phyloP scores from a whole-genome alignment of 208 protist genomes.

The Crithidia bombi region DNA sequence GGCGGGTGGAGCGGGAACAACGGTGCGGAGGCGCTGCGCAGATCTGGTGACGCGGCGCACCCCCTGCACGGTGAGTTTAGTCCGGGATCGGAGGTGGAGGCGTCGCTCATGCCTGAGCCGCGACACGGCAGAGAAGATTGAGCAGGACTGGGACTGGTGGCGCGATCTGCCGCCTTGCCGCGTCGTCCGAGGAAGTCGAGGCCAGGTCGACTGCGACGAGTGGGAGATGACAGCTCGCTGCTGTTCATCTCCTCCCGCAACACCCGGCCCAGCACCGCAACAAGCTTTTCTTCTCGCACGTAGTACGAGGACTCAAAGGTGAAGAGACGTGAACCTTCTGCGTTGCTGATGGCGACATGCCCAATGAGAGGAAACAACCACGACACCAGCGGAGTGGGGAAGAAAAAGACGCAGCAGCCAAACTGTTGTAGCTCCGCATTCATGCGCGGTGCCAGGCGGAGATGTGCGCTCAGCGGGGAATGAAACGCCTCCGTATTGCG shows the following conservation, averaged over 20 bases:
- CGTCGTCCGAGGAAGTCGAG: neutral
- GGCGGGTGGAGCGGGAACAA: conserved; percentile 16
- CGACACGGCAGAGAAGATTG: conserved; percentile 15
- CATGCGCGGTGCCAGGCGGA: conserved; percentile 2
- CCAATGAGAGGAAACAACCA: conserved; percentile 84
- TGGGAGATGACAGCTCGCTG: neutral
- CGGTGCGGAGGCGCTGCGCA: conserved; percentile 8
- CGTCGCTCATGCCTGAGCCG: conserved; percentile 16
- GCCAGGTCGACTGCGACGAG: neutral
- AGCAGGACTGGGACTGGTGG: neutral
- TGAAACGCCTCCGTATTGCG: neutral
- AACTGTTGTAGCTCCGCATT: conserved; percentile 51
- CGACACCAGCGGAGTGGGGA: conserved; percentile 75
- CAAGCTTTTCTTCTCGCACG: conserved; percentile 64
- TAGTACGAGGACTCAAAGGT: conserved; percentile 75
- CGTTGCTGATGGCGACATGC: conserved; percentile 83
- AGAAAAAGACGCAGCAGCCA: conserved; percentile 90
- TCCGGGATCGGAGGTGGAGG: conserved; percentile 24
- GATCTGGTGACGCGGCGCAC: neutral
- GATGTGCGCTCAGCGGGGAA: conserved; percentile 12
- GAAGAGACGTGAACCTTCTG: conserved; percentile 70
- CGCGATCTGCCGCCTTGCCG: neutral
- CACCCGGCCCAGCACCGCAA: conserved; percentile 45
- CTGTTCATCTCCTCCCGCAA: conserved; percentile 23
- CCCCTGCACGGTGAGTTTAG: conserved; percentile 17